These are phyloP conservation scores for Termitomyces sp. DNA, from an alignment of 768 basidiomycete genomes.

Conservation along the genomic window DNA sequence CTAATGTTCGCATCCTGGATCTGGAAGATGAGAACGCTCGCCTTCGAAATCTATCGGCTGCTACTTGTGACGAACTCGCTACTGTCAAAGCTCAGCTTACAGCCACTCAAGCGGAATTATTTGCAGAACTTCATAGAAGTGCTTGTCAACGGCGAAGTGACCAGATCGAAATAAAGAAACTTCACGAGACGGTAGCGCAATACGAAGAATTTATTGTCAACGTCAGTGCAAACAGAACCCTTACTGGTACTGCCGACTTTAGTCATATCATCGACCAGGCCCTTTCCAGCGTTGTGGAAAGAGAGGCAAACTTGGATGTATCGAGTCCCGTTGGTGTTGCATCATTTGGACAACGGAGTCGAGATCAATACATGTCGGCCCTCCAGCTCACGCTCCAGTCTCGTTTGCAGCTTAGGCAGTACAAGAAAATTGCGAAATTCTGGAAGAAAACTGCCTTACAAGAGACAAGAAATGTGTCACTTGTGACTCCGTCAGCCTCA, in stretches of 20 bases:
- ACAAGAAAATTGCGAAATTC: slow-evolving; percentile 36
- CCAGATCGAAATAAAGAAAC: slow-evolving; percentile 5
- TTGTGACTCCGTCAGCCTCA: slow-evolving; percentile 35
- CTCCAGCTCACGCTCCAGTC: slow-evolving; percentile 38
- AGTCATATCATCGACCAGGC: slow-evolving; percentile 7
- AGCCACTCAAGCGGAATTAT: slow-evolving; percentile 11
- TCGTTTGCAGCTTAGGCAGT: slow-evolving; percentile 39
- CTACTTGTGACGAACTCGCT: slow-evolving; percentile 4
- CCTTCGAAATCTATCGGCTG: slow-evolving; percentile 1
- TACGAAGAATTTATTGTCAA: slow-evolving; percentile 5
- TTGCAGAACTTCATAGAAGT: slow-evolving; percentile 13
- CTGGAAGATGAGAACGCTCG: slow-evolving; percentile 8
- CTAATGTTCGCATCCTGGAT: slow-evolving; percentile 9
- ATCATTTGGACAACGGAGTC: slow-evolving; percentile 25
- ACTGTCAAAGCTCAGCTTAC: slow-evolving; percentile 8
- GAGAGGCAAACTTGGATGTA: background rate
- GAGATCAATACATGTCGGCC: slow-evolving; percentile 40
- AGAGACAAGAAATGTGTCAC: slow-evolving; percentile 15
- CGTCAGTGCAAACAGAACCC: background rate
- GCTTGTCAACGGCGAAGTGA: slow-evolving; percentile 4
- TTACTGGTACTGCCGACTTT: background rate
- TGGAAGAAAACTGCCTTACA: slow-evolving; percentile 41
- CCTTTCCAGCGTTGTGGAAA: slow-evolving; percentile 4
- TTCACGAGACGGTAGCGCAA: slow-evolving; percentile 6
- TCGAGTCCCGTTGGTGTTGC: background rate